phyloP scores from a whole-genome alignment of 2,329 filamentous ascomycete species.

The Talaromyces pinophilus region DNA sequence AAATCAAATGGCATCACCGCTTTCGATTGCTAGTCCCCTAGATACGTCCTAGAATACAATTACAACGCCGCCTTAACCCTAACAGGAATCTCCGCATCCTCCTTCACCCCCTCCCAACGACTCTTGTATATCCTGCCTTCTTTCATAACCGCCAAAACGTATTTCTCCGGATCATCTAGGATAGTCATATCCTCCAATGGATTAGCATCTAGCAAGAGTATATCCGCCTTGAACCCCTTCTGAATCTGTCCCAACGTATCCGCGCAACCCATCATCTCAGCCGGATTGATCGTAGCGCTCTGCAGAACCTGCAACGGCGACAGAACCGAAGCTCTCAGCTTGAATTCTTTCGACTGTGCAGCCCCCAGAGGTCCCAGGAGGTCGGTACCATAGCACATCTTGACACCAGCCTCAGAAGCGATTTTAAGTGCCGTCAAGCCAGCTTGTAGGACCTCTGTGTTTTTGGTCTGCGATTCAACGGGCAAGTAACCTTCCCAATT shows the following conservation, averaged over 20 bases:
- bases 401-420: slow-evolving; percentile 55
- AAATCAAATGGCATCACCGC: too few species aligned
- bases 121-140: slow-evolving; percentile 53
- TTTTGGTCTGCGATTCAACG: slow-evolving; percentile 51
- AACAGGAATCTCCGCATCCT: slow-evolving; percentile 7
- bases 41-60: background rate
- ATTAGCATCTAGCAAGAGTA: slow-evolving; percentile 55
- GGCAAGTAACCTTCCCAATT: slow-evolving; percentile 33
- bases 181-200: slow-evolving; percentile 59
- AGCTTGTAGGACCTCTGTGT: slow-evolving; percentile 50
- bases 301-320: slow-evolving; percentile 49
- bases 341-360: slow-evolving; percentile 55
- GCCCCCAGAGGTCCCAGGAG: slow-evolving; percentile 53
- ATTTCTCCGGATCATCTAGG: slow-evolving; percentile 39
- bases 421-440: slow-evolving; percentile 53
- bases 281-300: slow-evolving; percentile 56
- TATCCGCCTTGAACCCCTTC: slow-evolving; percentile 55
- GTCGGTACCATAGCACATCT: slow-evolving; percentile 59
- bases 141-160: slow-evolving; percentile 49
- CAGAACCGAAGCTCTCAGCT: slow-evolving; percentile 48
- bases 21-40: background rate
- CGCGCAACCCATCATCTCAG: slow-evolving; percentile 30
- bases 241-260: slow-evolving; percentile 52
- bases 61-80: slow-evolving; percentile 4
- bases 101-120: slow-evolving; percentile 26